These are phyloP conservation scores for Smallanthus sonchifolius DNA, from an alignment of 129 eudicot genomes.

Conservation along the genomic window DNA sequence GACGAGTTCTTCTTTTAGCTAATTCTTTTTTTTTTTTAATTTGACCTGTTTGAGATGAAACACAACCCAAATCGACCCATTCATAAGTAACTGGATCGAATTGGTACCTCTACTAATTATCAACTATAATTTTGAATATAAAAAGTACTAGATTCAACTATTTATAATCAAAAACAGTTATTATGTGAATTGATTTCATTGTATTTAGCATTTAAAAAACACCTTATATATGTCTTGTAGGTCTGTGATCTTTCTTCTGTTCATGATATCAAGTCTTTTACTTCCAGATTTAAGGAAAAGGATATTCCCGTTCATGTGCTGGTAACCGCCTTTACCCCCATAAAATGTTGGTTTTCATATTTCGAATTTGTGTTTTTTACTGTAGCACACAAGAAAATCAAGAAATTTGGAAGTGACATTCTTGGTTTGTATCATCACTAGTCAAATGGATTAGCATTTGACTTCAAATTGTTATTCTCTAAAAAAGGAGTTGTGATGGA, in stretches of 20 bases:
- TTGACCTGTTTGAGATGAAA: neutral
- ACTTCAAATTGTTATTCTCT: neutral
- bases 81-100: neutral
- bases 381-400: neutral
- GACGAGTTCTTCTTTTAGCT: neutral
- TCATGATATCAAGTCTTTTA: slow-evolving; percentile 65
- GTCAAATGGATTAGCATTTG: neutral
- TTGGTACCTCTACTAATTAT: neutral
- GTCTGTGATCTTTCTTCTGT: slow-evolving; percentile 87
- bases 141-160: neutral
- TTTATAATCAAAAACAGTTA: neutral
- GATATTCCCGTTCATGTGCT: slow-evolving; percentile 80
- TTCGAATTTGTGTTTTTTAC: neutral
- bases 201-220: neutral
- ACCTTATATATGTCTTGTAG: slow-evolving; percentile 34
- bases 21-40: neutral
- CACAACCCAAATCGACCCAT: neutral
- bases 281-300: slow-evolving; percentile 63
- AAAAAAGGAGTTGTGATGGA: neutral
- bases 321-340: slow-evolving; percentile 41
- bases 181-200: neutral
- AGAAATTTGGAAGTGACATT: neutral
- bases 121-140: neutral
- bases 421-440: neutral
- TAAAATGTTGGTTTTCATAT: neutral